Evolutionary conservation across 345 rosid genomes (phyloP).

Genomic region (Brassica napus): DNA sequence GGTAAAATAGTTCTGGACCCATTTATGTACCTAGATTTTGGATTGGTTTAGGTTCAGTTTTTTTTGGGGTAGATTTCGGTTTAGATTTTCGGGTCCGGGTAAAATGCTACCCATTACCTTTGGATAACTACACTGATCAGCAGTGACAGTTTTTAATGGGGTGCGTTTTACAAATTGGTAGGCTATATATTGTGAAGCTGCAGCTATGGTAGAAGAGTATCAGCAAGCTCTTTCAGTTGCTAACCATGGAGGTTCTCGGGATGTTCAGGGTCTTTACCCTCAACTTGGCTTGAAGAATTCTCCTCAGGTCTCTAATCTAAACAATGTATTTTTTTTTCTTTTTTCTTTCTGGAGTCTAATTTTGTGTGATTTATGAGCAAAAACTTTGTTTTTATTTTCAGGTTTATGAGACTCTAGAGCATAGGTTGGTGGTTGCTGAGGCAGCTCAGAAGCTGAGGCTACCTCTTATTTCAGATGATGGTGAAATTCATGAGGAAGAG

Average conservation of each 20-base stretch:
- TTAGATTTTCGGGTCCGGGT: neutral
- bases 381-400: conserved; percentile 37
- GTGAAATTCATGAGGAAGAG: conserved; percentile 90
- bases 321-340: no score
- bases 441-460: conserved; percentile 93
- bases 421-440: conserved; percentile 88
- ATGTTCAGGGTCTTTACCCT: conserved; percentile 62
- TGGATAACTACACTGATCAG: neutral
- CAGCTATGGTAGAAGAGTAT: conserved; percentile 91
- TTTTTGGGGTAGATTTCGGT: neutral
- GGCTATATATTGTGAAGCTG: conserved; percentile 89
- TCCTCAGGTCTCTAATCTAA: conserved; percentile 53
- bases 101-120: neutral
- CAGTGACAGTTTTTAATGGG: neutral
- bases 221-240: conserved; percentile 79
- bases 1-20: neutral
- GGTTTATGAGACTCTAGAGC: conserved; percentile 92
- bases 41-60: neutral
- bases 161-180: conserved; percentile 22
- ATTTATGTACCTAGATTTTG: neutral
- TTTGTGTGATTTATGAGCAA: neutral
- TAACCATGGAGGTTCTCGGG: conserved; percentile 75
- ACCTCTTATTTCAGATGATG: conserved; percentile 89
- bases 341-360: neutral
- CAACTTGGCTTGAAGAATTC: conserved; percentile 78